Evolutionary conservation across 2,329 filamentous ascomycete species (phyloP).

Genomic region (Cladosporium oxysporum): DNA sequence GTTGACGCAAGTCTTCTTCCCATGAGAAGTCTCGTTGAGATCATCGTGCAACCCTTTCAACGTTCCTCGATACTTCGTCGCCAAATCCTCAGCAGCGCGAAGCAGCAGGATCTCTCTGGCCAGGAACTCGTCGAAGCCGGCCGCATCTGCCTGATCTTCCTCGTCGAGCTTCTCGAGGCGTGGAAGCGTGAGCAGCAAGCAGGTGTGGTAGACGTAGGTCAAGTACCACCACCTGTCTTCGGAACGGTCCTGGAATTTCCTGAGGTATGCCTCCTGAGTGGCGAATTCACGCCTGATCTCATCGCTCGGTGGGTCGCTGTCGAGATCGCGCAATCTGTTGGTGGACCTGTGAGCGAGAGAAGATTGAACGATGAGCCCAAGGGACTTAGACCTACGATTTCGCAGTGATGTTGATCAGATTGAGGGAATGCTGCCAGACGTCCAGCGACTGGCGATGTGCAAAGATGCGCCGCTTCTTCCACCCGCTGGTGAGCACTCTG

Average conservation of each 20-base stretch:
- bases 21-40: neutral
- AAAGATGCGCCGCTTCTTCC: neutral
- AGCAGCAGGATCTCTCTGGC: neutral
- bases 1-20: neutral
- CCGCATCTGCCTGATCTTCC: neutral
- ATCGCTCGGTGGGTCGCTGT: neutral
- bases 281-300: neutral
- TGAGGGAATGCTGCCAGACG: neutral
- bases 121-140: neutral
- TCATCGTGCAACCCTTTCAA: neutral
- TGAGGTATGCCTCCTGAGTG: neutral
- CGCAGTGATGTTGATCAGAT: neutral
- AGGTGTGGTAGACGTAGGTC: neutral
- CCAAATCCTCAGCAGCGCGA: neutral
- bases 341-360: neutral
- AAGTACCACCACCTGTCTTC: neutral
- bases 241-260: neutral
- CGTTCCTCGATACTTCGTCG: neutral
- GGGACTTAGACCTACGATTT: neutral
- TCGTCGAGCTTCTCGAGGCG: neutral
- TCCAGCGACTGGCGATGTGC: neutral
- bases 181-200: neutral
- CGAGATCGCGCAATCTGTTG: neutral
- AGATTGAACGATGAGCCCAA: no score
- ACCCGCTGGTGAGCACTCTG: neutral